Conservation (phyloP, 495 filamentous ascomycete species). For the Trichoderma erinaceum region DNA sequence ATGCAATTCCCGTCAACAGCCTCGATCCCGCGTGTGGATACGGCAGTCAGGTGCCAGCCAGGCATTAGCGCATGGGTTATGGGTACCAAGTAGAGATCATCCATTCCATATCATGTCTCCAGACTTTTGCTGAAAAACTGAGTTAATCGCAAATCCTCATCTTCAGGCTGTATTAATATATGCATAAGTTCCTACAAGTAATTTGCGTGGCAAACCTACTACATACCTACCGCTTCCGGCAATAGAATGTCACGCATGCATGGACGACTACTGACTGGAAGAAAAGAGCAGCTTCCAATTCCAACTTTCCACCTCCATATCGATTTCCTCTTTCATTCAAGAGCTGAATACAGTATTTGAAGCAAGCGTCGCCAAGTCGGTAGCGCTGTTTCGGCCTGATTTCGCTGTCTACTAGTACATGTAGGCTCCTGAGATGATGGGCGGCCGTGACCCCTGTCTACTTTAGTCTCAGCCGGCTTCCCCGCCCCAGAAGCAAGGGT, state of each 20-base stretch:
- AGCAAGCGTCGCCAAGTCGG: not conserved
- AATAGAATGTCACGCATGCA: not conserved
- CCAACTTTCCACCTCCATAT: not conserved
- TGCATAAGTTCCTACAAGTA: too few relatives aligned
- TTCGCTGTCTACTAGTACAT: not conserved
- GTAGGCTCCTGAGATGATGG: too few relatives aligned
- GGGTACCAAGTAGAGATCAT: not conserved
- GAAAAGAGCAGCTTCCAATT: not conserved
- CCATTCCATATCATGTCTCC: too few relatives aligned
- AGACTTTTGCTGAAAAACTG: too few relatives aligned
- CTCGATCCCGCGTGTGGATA: not conserved
- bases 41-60: not conserved
- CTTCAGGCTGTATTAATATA: not conserved
- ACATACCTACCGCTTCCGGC: not conserved
- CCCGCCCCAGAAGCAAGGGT: too few relatives aligned
- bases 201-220: not conserved
- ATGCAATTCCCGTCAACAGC: not conserved
- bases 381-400: not conserved
- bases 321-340: not conserved
- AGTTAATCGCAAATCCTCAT: not conserved
- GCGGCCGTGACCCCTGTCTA: too few relatives aligned
- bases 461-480: too few relatives aligned
- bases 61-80: conserved; percentile 18
- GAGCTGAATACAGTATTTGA: not conserved
- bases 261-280: too few relatives aligned